Evolutionary conservation across 176 grass and related monocot species (phyloP).

Genomic region (Oryza punctata): DNA sequence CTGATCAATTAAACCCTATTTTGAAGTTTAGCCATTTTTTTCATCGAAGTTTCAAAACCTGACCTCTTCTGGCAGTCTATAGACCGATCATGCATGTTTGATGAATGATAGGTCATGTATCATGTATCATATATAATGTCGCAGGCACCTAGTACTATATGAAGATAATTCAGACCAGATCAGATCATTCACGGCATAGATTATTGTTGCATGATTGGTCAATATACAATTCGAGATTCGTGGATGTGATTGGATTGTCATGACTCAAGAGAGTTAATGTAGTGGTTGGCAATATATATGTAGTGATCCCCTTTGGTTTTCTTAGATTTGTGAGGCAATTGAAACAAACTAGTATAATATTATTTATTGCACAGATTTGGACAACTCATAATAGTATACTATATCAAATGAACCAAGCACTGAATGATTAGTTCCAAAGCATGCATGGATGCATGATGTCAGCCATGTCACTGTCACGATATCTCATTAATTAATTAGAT

Average conservation of each 20-base stretch:
- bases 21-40: not conserved
- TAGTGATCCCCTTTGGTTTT: not conserved
- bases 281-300: slow-evolving; percentile 30
- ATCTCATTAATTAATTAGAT: slow-evolving; percentile 10
- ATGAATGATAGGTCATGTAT: not conserved
- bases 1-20: not conserved
- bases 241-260: slow-evolving; percentile 25
- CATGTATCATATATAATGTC: not conserved
- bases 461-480: slow-evolving; percentile 30
- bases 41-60: not conserved
- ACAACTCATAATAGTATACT: slow-evolving; percentile 6
- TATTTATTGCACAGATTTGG: slow-evolving; percentile 31
- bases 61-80: not conserved
- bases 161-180: not conserved
- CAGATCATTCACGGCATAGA: slow-evolving; percentile 28
- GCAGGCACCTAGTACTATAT: slow-evolving; percentile 11
- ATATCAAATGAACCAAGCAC: slow-evolving; percentile 11
- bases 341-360: not conserved
- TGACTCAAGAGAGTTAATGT: not conserved
- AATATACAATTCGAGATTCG: slow-evolving; percentile 33
- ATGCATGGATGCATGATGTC: slow-evolving; percentile 23
- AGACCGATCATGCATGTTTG: not conserved
- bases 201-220: slow-evolving; percentile 22
- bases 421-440: slow-evolving; percentile 2
- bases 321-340: not conserved